phyloP scores from a whole-genome alignment of 2,329 filamentous ascomycete genomes.

The Aspergillus fumigatiaffinis region DNA sequence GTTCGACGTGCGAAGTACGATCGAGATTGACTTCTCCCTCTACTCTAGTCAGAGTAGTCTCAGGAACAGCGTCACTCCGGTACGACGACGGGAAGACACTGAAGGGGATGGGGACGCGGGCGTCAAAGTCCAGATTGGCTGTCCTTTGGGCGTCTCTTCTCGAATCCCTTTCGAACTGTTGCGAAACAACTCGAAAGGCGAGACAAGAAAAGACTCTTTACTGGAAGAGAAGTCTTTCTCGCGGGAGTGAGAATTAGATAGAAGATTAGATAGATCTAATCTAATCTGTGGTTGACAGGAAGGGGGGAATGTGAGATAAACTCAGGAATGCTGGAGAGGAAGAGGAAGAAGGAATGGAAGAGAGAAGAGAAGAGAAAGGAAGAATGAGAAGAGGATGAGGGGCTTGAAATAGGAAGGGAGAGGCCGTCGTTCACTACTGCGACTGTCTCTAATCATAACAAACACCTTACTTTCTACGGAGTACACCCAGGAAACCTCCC shows the following conservation, averaged over 20 bases:
- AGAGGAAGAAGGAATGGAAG: slow-evolving; percentile 14
- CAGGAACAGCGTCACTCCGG: slow-evolving; percentile 67
- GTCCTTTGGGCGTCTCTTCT: slow-evolving; percentile 72
- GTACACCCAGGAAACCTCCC: background rate
- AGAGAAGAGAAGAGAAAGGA: slow-evolving; percentile 5
- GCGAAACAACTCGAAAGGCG: slow-evolving; percentile 44
- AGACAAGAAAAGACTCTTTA: slow-evolving; percentile 47
- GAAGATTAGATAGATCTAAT: slow-evolving; percentile 19
- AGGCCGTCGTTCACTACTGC: background rate
- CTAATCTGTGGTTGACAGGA: slow-evolving; percentile 16
- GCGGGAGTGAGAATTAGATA: slow-evolving; percentile 16
- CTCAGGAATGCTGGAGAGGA: slow-evolving; percentile 10
- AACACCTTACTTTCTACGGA: background rate
- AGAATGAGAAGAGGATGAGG: slow-evolving; percentile 6
- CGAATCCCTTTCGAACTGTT: slow-evolving; percentile 54
- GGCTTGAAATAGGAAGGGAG: slow-evolving; percentile 9
- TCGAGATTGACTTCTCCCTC: slow-evolving; percentile 82
- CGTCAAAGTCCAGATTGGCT: slow-evolving; percentile 99
- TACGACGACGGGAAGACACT: slow-evolving; percentile 99
- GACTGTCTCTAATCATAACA: background rate
- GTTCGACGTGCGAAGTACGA: slow-evolving; percentile 79
- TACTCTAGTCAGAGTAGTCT: slow-evolving; percentile 71
- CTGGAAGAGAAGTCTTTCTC: slow-evolving; percentile 36
- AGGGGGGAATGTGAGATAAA: slow-evolving; percentile 13
- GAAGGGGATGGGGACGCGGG: slow-evolving; percentile 97